Evolutionary conservation across 331 rosid species (phyloP).

Genomic region (Stylosanthes scabra): DNA sequence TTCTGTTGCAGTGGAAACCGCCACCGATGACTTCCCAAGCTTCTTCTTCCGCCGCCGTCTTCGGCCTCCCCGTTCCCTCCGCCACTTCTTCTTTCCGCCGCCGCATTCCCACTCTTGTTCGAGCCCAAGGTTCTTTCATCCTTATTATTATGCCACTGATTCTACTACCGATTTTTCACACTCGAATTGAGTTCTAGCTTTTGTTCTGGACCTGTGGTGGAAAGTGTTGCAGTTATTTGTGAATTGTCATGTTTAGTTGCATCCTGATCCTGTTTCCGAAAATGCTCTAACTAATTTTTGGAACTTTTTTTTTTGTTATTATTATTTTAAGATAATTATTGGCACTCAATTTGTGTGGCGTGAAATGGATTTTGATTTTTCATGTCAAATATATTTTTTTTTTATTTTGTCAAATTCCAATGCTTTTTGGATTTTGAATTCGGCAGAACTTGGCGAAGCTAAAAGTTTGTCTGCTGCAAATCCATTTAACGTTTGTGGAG

Average conservation of each 20-base stretch:
- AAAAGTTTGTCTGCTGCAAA: constrained; percentile 25
- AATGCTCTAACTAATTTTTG: constrained; percentile 18
- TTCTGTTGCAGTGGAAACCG: constrained; percentile 28
- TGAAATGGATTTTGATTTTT: constrained; percentile 22
- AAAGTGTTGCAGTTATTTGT: not conserved
- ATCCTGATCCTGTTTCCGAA: constrained; percentile 40
- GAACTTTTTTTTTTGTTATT: constrained; percentile 19
- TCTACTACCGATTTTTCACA: not conserved
- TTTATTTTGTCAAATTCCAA: constrained; percentile 19
- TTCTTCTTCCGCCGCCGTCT: constrained; percentile 33
- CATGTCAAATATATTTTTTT: not conserved
- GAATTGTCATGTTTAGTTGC: not conserved
- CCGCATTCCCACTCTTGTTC: constrained; percentile 49
- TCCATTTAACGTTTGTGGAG: constrained; percentile 4
- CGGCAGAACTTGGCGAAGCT: constrained; percentile 1
- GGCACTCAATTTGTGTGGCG: not conserved
- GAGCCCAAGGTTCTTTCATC: constrained; percentile 58
- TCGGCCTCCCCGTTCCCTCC: constrained; percentile 59
- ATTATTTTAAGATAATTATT: not conserved
- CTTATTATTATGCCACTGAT: not conserved
- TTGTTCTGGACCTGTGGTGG: constrained; percentile 1
- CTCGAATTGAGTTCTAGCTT: constrained; percentile 22
- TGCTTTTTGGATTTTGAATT: constrained; percentile 26
- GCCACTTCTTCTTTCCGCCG: constrained; percentile 46
- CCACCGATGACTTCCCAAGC: constrained; percentile 67